Evolutionary conservation across 1,139 yeast species (phyloP).

Genomic region (Eremothecium coryli): DNA sequence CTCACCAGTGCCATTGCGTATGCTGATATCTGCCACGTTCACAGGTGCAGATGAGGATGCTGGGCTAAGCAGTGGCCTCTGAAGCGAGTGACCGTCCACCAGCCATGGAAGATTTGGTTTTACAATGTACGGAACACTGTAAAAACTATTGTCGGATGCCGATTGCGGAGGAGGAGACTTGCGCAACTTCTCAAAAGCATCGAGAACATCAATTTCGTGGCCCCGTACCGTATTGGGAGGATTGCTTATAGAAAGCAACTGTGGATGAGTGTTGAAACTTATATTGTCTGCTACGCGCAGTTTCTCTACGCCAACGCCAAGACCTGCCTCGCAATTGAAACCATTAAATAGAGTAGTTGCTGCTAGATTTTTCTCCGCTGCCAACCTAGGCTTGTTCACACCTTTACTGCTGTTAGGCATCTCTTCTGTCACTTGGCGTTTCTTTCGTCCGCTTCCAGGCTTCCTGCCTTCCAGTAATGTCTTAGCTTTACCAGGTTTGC

Average conservation of each 20-base stretch:
- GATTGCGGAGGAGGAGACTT: not conserved
- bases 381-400: not conserved
- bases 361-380: not conserved
- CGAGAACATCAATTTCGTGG: constrained; percentile 2
- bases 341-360: not conserved
- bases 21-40: not conserved
- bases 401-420: constrained; percentile 2
- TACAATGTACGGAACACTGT: not conserved
- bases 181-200: constrained; percentile 1
- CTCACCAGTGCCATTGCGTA: not conserved
- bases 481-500: constrained; percentile 35
- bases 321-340: not conserved
- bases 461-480: constrained; percentile 35
- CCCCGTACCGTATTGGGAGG: constrained; percentile 1
- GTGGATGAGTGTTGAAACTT: not conserved
- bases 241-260: not conserved
- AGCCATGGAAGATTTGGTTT: not conserved
- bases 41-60: not conserved
- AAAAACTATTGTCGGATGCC: not conserved
- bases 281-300: not conserved
- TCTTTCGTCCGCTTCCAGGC: constrained; percentile 34
- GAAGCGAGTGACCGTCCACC: not conserved
- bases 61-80: not conserved
- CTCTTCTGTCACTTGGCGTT: constrained; percentile 4
- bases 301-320: not conserved